Conservation (phyloP, 2,329 filamentous ascomycete species). For the Drechslera avenae region DNA sequence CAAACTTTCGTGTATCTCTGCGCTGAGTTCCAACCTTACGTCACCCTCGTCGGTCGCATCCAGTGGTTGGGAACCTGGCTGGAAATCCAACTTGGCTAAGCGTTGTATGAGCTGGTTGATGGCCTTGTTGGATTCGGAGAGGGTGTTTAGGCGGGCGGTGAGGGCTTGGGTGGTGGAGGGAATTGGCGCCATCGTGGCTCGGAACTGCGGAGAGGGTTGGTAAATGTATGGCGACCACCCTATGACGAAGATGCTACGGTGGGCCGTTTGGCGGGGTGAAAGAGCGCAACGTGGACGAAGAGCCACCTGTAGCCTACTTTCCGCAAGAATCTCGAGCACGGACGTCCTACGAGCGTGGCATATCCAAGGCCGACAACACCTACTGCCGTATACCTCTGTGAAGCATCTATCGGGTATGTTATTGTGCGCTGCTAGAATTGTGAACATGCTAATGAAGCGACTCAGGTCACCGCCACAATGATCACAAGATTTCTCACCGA, state of each 20-base stretch:
- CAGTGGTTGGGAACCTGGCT: constrained; percentile 64
- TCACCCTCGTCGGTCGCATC: constrained; percentile 65
- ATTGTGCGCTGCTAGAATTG: not conserved
- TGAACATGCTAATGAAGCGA: not conserved
- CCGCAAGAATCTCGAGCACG: constrained; percentile 26
- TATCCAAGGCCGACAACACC: constrained; percentile 3
- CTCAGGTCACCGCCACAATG: constrained; percentile 58
- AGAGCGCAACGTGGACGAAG: constrained; percentile 21
- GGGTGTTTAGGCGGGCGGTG: constrained; percentile 55
- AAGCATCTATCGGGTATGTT: not conserved
- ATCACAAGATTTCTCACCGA: constrained; percentile 86
- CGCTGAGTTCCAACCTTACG: constrained; percentile 71
- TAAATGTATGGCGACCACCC: constrained; percentile 25
- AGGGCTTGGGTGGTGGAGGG: constrained; percentile 48
- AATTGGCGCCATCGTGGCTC: constrained; percentile 42
- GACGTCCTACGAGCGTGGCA: constrained; percentile 19
- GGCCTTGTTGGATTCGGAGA: constrained; percentile 60
- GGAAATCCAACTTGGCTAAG: constrained; percentile 65
- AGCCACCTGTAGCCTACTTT: constrained; percentile 17
- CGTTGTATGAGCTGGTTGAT: constrained; percentile 62
- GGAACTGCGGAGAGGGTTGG: constrained; percentile 34
- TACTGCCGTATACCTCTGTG: not conserved
- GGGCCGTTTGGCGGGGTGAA: constrained; percentile 23
- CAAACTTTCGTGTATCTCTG: constrained; percentile 79
- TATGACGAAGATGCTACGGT: constrained; percentile 40